phyloP scores from a whole-genome alignment of 2,329 filamentous ascomycete genomes.

The Aspergillus amoenus region DNA sequence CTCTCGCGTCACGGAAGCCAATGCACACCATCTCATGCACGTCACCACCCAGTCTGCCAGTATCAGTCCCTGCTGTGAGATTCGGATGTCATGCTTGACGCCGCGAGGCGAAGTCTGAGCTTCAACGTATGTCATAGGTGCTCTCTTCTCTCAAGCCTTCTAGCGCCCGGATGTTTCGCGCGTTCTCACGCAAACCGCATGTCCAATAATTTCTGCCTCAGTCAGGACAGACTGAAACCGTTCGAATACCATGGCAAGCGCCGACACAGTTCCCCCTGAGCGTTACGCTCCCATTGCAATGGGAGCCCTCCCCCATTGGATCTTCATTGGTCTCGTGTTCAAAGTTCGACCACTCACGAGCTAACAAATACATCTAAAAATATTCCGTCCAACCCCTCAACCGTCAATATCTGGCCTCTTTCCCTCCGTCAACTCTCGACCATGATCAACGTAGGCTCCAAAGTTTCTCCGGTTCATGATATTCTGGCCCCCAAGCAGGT shows the following conservation, averaged over 20 bases:
- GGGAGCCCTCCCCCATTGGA: neutral
- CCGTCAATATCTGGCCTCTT: neutral
- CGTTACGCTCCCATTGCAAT: neutral
- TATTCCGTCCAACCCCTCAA: neutral
- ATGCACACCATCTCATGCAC: neutral
- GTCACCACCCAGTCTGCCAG: neutral
- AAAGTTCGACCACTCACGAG: neutral
- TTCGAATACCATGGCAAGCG: neutral
- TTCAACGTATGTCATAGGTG: neutral
- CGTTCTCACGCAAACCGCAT: neutral
- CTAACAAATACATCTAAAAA: neutral
- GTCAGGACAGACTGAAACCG: neutral
- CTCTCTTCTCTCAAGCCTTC: neutral
- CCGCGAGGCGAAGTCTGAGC: neutral
- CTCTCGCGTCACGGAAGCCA: neutral
- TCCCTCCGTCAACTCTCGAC: neutral
- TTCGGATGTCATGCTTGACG: neutral
- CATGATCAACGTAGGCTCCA: neutral
- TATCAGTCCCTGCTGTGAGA: neutral
- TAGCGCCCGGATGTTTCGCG: conserved; percentile 4
- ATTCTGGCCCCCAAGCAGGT: neutral
- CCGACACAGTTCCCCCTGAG: neutral
- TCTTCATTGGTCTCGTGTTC: neutral
- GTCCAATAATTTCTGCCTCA: neutral
- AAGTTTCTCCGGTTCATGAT: neutral